A percentile compares a stretch with the other conserved stretches of the same genome.
Conservation (phyloP, 228 moss, liverwort and hornwort species). For the Sphagnum magellanicum region DNA sequence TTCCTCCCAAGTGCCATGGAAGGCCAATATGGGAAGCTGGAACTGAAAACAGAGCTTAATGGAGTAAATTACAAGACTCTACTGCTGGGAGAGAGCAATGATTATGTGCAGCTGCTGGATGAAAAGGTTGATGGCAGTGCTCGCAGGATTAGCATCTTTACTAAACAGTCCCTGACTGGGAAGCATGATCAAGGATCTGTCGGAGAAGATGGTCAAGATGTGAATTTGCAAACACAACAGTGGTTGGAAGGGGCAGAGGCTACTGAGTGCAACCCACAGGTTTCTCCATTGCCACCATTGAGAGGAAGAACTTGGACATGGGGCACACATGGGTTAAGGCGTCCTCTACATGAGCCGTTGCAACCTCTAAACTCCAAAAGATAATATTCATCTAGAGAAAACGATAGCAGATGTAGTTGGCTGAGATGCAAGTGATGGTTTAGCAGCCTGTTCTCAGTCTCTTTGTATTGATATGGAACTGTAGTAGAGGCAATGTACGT, state of each 20-base stretch:
- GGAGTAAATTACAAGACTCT: not conserved
- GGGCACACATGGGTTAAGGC: conserved; percentile 35
- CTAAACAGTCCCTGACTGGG: not conserved
- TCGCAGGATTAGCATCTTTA: not conserved
- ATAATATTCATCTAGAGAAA: too few relatives aligned
- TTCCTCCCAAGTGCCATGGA: too few relatives aligned
- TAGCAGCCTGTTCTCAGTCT: too few relatives aligned
- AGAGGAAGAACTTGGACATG: conserved; percentile 53
- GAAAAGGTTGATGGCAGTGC: not conserved
- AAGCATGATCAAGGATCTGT: conserved; percentile 12
- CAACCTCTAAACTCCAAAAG: too few relatives aligned
- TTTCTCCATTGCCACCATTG: conserved; percentile 16
- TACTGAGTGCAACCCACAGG: conserved; percentile 28
- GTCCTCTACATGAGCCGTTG: conserved; percentile 28
- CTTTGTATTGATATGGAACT: too few relatives aligned
- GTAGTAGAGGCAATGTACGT: too few relatives aligned
- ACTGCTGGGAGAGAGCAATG: not conserved
- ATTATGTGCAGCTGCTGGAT: not conserved
- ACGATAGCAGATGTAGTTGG: too few relatives aligned
- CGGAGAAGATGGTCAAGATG: conserved; percentile 19
- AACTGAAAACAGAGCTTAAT: not conserved
- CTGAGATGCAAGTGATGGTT: too few relatives aligned
- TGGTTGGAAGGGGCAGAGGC: conserved; percentile 18
- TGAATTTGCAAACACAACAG: conserved; percentile 18
- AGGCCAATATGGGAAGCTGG: not conserved